Evolutionary conservation across 352 stramenopile species (phyloP).

Genomic region (Globisporangium rhizosaccharum): DNA sequence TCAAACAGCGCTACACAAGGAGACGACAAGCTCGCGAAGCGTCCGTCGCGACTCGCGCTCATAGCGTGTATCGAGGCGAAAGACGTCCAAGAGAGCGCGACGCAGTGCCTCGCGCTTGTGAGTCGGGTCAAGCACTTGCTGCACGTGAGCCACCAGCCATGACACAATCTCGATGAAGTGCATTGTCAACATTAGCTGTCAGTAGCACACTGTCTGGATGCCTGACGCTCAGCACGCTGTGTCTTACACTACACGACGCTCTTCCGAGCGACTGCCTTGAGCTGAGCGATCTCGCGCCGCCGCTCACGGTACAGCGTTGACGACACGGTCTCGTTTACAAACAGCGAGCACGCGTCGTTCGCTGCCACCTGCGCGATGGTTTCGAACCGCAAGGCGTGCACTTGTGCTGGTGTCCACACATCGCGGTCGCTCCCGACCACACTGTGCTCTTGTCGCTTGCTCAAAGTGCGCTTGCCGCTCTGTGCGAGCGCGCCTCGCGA

Average conservation of each 20-base stretch:
- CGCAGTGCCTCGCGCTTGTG: constrained; percentile 2
- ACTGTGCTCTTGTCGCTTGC: constrained; percentile 1
- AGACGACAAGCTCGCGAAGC: constrained; percentile 1
- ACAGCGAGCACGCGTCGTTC: constrained; percentile 51
- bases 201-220: no score
- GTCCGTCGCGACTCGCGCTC: constrained; percentile 2
- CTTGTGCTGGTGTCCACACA: constrained; percentile 33
- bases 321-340: constrained; percentile 43
- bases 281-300: constrained; percentile 37
- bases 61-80: constrained; percentile 1
- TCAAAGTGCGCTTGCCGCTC: not conserved
- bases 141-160: not conserved
- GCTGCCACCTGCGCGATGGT: constrained; percentile 37
- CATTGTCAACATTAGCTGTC: not conserved
- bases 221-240: no score
- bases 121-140: not conserved
- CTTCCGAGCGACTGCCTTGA: constrained; percentile 24
- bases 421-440: constrained; percentile 13
- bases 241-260: constrained; percentile 7
- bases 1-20: no score
- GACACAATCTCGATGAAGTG: constrained; percentile 14
- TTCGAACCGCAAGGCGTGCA: constrained; percentile 48
- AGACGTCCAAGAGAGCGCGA: constrained; percentile 9
- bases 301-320: constrained; percentile 35
- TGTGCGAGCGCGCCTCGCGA: constrained; percentile 41